Evolutionary conservation across 2,329 filamentous ascomycete genomes (phyloP).

Genomic region (Fusarium citri): DNA sequence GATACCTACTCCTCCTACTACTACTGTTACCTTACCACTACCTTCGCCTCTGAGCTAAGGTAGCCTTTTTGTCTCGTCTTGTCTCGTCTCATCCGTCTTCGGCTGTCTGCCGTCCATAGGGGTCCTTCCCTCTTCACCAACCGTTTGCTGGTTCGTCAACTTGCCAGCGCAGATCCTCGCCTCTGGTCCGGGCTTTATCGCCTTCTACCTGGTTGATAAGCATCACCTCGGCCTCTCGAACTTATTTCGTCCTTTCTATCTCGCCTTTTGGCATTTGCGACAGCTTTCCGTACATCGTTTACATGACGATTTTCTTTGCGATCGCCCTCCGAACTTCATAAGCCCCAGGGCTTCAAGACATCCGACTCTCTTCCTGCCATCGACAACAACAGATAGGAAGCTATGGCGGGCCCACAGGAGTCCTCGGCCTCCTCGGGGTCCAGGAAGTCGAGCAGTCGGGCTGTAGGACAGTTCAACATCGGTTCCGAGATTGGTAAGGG

Average conservation of each 20-base stretch:
- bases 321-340: slow-evolving; percentile 53
- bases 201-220: slow-evolving; percentile 33
- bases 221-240: slow-evolving; percentile 10
- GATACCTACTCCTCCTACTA: slow-evolving; percentile 49
- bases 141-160: slow-evolving; percentile 39
- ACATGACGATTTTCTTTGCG: slow-evolving; percentile 55
- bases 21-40: slow-evolving; percentile 38
- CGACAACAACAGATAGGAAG: slow-evolving; percentile 50
- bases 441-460: slow-evolving; percentile 50
- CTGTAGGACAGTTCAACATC: slow-evolving; percentile 81
- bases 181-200: slow-evolving; percentile 20
- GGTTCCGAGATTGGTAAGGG: slow-evolving; percentile 94
- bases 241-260: slow-evolving; percentile 17
- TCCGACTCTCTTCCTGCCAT: slow-evolving; percentile 50
- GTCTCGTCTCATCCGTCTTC: slow-evolving; percentile 31
- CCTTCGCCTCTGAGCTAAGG: slow-evolving; percentile 43
- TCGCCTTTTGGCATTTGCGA: slow-evolving; percentile 26
- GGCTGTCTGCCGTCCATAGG: slow-evolving; percentile 28
- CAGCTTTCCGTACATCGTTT: slow-evolving; percentile 46
- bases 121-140: slow-evolving; percentile 43
- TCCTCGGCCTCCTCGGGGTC: slow-evolving; percentile 51
- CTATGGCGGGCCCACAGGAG: slow-evolving; percentile 56
- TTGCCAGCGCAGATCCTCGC: slow-evolving; percentile 19
- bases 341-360: slow-evolving; percentile 52
- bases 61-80: slow-evolving; percentile 12